Evolutionary conservation across 257 asterid species (phyloP), one percentile per base, ranked within the genome.

Genomic region (Solanum ossicruentum): DNA sequence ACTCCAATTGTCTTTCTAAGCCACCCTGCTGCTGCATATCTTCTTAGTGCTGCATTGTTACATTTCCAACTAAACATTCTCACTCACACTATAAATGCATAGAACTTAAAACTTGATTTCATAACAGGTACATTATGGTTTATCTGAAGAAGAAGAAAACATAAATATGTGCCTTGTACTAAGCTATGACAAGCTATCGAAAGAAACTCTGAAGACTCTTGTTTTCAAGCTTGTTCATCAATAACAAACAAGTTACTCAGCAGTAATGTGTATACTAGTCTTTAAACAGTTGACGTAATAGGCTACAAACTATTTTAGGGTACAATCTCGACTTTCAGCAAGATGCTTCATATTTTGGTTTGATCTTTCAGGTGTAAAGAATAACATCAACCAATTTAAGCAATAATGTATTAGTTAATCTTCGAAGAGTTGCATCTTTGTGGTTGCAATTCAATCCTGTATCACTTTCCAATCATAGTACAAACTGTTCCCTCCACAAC

Each of bases 11-110:
- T 89, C 89, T 93, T 96, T 88, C 99, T 91, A 84, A 96, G 78
- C 98, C 99, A 96, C 66, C 91, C 87, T 26, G 98, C 93, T 5
- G 98, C 98, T 70, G 91, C 98, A 87, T 93, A 90, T 92, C 97
- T 93, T 90, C 98, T 93, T 88, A 89, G 86, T 72, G 97, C 99
- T 96, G 95, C 91, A 93, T 79, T 32, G 86, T 51, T 88, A 67
- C 69, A 49, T 83, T 71, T 61, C 82, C 65, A 80, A 70, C 86
- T 58, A 83, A 13, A 65, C 72, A 60, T 81, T 32, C 79, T 80
- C 66, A 60, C 82, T 65, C 7, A 82, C n/a, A 39, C 21, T 70
- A 39, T 70, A 39, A 70, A 52, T 70, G 78, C 28, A 39, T 4
- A 70, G 28, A 72, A 43, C 80, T 72, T 72, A 18, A 55, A 16